Evolutionary conservation across 2,329 filamentous ascomycete species (phyloP).

Genomic region (Blastomyces percursus): DNA sequence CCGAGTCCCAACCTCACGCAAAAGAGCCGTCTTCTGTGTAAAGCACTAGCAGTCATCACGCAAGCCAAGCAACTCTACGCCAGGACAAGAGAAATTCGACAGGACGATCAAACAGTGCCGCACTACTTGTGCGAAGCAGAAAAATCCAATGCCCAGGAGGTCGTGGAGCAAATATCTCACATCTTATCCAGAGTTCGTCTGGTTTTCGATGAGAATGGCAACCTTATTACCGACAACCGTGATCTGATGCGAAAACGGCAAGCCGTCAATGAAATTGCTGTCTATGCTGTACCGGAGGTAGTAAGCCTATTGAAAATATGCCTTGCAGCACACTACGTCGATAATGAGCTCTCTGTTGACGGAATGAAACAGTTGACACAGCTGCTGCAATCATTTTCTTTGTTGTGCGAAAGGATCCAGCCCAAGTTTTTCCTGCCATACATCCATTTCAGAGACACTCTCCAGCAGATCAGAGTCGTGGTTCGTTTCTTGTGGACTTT

Average conservation of each 20-base stretch:
- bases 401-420: constrained; percentile 8
- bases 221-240: background rate
- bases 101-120: background rate
- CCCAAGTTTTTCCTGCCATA: constrained; percentile 4
- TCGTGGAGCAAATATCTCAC: background rate
- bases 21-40: background rate
- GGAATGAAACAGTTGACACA: constrained; percentile 10
- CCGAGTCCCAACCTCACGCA: background rate
- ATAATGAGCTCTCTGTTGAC: constrained; percentile 3
- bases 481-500: constrained; percentile 8
- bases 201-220: background rate
- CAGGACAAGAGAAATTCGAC: background rate
- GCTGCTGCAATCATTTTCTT: constrained; percentile 6
- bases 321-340: constrained; percentile 10
- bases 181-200: background rate
- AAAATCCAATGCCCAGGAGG: background rate
- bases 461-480: constrained; percentile 9
- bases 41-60: background rate
- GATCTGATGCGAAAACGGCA: background rate
- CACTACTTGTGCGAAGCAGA: background rate
- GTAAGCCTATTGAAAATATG: constrained; percentile 12
- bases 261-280: constrained; percentile 6
- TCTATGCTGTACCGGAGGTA: constrained; percentile 8
- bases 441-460: constrained; percentile 6
- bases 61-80: background rate